Percentiles rank a stretch among this genome's conserved stretches.
Evolutionary conservation across 208 protist species (phyloP).

Genomic region (Spongospora subterranea): DNA sequence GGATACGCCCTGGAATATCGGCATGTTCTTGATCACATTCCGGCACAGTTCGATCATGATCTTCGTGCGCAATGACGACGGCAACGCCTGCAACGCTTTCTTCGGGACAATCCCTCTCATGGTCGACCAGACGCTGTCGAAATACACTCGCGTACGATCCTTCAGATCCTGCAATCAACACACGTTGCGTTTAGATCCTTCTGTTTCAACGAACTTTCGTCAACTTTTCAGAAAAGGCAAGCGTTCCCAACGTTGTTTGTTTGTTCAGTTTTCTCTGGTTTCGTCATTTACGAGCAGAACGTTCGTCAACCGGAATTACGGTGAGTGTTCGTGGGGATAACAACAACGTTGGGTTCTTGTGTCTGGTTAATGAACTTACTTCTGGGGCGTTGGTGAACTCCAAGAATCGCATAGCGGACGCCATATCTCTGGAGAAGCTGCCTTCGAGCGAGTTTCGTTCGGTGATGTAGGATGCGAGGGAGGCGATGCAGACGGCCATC

Average conservation of each 20-base stretch:
- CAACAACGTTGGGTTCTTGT: no score
- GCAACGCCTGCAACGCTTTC: neutral
- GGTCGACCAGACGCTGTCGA: constrained; percentile 18
- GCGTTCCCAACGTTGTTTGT: no score
- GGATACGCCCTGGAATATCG: constrained; percentile 45
- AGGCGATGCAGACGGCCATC: constrained; percentile 25
- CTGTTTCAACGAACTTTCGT: no score
- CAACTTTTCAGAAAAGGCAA: no score
- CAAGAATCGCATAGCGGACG: neutral
- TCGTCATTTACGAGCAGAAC: no score
- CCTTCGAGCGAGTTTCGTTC: constrained; percentile 35
- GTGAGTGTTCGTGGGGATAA: no score
- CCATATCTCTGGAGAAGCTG: constrained; percentile 29
- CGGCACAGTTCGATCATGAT: constrained; percentile 57
- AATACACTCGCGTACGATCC: neutral
- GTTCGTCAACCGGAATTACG: no score
- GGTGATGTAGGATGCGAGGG: constrained; percentile 19
- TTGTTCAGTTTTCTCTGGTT: no score
- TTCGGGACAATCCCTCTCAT: neutral
- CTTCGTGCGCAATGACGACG: constrained; percentile 29
- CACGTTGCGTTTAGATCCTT: no score
- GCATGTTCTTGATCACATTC: constrained; percentile 55
- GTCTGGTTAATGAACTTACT: neutral
- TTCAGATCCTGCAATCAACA: neutral
- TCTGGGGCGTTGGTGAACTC: constrained; percentile 15